These are phyloP conservation scores for Spizellomyces punctatus DNA, from an alignment of 192 early-diverging fungal species.

Conservation along the genomic window DNA sequence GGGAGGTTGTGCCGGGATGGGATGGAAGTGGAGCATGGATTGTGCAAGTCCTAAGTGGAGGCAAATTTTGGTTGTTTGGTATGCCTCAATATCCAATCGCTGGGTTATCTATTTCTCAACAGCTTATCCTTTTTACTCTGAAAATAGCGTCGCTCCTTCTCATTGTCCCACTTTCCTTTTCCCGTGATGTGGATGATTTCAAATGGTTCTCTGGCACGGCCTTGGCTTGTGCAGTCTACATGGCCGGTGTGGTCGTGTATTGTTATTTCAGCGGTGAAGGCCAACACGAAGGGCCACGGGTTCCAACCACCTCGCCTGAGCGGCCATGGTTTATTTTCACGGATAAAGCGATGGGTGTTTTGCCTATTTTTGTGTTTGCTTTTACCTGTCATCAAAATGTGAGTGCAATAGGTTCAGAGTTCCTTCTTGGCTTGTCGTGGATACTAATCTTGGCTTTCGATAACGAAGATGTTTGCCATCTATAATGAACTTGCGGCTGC, in stretches of 20 bases:
- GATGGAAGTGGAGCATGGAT: constrained; percentile 11
- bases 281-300: background rate
- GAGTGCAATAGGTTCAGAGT: background rate
- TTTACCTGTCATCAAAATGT: constrained; percentile 96
- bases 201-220: constrained; percentile 78
- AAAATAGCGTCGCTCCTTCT: constrained; percentile 62
- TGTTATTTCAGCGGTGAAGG: constrained; percentile 46
- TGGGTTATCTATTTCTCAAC: background rate
- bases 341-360: constrained; percentile 69
- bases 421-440: no score
- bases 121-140: no score
- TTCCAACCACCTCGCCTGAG: background rate
- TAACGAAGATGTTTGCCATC: constrained; percentile 23
- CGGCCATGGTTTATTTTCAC: constrained; percentile 54
- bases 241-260: constrained; percentile 71
- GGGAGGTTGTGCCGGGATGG: constrained; percentile 7
- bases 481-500: constrained; percentile 31
- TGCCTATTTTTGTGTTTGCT: constrained; percentile 92
- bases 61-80: constrained; percentile 70
- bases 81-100: background rate
- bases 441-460: no score
- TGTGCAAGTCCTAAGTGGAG: constrained; percentile 2
- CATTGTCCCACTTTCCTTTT: constrained; percentile 72
- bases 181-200: constrained; percentile 77
- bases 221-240: constrained; percentile 71